Percentiles rank a stretch among this genome's conserved stretches.
Evolutionary conservation across 768 basidiomycete species (phyloP).

Genomic region (Rhodosporidiobolus sp.): DNA sequence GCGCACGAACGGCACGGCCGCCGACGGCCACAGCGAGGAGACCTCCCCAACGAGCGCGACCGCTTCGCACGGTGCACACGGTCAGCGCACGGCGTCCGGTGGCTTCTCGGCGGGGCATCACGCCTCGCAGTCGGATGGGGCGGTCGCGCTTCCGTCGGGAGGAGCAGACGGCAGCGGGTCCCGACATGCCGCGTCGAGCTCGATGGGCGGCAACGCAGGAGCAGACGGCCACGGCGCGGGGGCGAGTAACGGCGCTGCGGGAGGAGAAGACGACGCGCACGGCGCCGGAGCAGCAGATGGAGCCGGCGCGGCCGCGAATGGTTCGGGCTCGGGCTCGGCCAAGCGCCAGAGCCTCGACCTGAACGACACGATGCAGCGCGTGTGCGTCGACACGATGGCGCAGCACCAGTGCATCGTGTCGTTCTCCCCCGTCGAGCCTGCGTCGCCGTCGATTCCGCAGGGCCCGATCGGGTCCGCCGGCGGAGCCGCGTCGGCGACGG

Average conservation of each 20-base stretch:
- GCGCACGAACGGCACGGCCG: neutral
- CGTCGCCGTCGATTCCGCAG: neutral
- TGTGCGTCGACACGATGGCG: slow-evolving; percentile 73
- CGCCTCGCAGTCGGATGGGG: slow-evolving; percentile 1
- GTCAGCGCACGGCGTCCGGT: neutral
- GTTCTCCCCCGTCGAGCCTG: slow-evolving; percentile 66
- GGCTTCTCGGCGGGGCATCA: neutral
- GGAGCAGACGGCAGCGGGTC: neutral
- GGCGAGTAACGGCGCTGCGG: neutral
- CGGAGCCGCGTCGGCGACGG: slow-evolving; percentile 17
- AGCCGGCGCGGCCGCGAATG: neutral
- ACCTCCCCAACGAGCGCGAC: neutral
- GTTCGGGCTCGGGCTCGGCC: neutral
- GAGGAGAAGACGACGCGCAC: slow-evolving; percentile 8
- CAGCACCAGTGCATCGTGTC: slow-evolving; percentile 79
- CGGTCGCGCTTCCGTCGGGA: neutral
- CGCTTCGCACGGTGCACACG: neutral
- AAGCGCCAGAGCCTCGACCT: slow-evolving; percentile 25
- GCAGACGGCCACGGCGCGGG: slow-evolving; percentile 49
- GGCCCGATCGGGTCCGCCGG: slow-evolving; percentile 32
- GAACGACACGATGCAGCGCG: slow-evolving; percentile 70
- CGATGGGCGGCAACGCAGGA: slow-evolving; percentile 49
- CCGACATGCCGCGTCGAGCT: neutral
- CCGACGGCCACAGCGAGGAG: too few relatives aligned
- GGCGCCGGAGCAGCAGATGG: neutral